Base-by-base conservation (phyloP, 768 basidiomycete genomes). In the Suillus fuscotomentosus region DNA sequence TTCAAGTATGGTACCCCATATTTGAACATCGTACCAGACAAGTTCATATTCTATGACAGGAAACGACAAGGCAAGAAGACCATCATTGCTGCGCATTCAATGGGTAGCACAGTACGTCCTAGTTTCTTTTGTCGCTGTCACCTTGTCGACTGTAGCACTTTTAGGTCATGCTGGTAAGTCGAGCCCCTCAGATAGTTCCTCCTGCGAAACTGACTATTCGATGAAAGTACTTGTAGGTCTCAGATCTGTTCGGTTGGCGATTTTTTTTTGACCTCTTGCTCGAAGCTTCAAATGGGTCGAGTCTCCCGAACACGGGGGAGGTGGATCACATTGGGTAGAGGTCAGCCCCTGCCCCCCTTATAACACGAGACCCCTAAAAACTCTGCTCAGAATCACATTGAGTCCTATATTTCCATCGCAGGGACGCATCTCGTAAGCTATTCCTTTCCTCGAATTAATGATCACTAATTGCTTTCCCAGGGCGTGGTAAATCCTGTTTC, bases 211-310 rank as follows among this genome's bases (percentile, higher is more conserved):
- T 66, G 48, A 71, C 41, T 63, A 34, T 24, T 9, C 15, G 42
- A 54, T 56, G 17, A 38, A 71, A 95, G 94, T 96, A 95, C 73
- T 96, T 96, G 95, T 96, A 74, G 78, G 94, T 47, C 31, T 51
- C 24, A 27, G 27, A 36, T 34, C 24, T 57, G 3, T 1, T 22
- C 5, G 9, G 11, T n/a, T 7, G 13, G 34, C 15, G 53, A 36
- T 54, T 66, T 69, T 61, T 69, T 62, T 54, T 43, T 63, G 3
- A 50, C 38, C 39, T 45, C 51, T 24, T 22, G 61, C 17, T 24
- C 22, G 1, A 64, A 96, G 95, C 73, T 84, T 96, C 71, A 97
- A 97, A 80, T 99, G 97, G 97, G 96, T 97, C 0, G 97, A 99
- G 77, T 92, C 94, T 1, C 88, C 89, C 10, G 78, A 83, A 50